A percentile compares a stretch with the other conserved stretches of the same genome.
These are phyloP conservation scores for Xylaria sp. DNA, from an alignment of 2,329 filamentous ascomycete species.

Conservation along the genomic window DNA sequence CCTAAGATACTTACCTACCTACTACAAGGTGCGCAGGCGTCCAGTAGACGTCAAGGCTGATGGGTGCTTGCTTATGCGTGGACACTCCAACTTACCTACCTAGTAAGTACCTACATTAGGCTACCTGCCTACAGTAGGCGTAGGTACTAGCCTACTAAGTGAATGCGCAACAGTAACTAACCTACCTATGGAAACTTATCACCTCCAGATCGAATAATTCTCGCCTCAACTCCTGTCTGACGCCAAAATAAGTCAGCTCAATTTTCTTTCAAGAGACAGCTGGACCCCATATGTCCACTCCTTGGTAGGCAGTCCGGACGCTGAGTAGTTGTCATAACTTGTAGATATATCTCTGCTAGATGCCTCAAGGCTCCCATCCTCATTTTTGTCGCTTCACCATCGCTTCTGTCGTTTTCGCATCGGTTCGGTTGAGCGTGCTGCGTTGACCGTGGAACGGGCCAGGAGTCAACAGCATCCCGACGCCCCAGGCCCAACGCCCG, in stretches of 20 bases:
- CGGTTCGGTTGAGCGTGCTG: not conserved
- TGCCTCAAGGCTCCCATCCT: not conserved
- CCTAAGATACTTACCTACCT: too few species aligned
- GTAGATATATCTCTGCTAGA: not conserved
- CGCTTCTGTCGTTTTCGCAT: not conserved
- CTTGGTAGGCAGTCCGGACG: not conserved
- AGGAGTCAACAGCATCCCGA: not conserved
- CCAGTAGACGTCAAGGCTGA: too few species aligned
- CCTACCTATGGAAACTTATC: too few species aligned
- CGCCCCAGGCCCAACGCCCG: not conserved
- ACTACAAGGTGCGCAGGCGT: too few species aligned
- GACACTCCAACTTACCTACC: too few species aligned
- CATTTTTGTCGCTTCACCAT: too few species aligned
- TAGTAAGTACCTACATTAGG: not conserved
- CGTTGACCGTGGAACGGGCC: not conserved
- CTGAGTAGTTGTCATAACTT: constrained; percentile 4
- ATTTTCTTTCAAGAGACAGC: not conserved
- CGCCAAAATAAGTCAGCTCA: not conserved
- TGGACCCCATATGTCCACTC: not conserved
- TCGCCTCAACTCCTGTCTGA: not conserved
- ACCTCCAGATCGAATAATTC: too few species aligned
- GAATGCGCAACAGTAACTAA: too few species aligned
- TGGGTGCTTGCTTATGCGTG: too few species aligned
- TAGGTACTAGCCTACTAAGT: too few species aligned
- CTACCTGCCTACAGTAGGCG: not conserved